These are phyloP conservation scores for Fusarium sp. DNA, from an alignment of 2,329 filamentous ascomycete genomes.

Conservation along the genomic window DNA sequence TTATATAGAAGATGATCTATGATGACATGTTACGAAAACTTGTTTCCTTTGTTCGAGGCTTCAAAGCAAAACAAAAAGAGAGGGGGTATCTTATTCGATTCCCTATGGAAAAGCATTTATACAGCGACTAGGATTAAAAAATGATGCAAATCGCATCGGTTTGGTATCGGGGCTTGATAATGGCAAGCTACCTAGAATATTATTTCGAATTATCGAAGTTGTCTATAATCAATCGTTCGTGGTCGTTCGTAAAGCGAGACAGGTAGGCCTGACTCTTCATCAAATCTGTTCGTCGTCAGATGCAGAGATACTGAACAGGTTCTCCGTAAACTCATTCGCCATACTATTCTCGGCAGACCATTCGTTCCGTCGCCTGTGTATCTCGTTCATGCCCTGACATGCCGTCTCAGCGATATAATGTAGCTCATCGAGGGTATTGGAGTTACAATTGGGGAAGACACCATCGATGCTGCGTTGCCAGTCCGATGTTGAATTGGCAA, in stretches of 20 bases:
- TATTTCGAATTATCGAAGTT: constrained; percentile 17
- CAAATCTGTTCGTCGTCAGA: constrained; percentile 27
- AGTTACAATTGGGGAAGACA: constrained; percentile 59
- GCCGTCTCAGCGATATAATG: constrained; percentile 60
- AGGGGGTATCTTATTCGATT: constrained; percentile 17
- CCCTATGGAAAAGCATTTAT: constrained; percentile 31
- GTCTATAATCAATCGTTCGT: constrained; percentile 14
- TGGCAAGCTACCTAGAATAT: constrained; percentile 41
- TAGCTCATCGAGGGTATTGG: constrained; percentile 58
- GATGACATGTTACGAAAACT: constrained; percentile 40
- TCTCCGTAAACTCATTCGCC: constrained; percentile 51
- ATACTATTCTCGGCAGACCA: constrained; percentile 48
- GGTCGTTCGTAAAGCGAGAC: constrained; percentile 2
- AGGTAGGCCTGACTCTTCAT: constrained; percentile 4
- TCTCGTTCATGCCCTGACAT: constrained; percentile 58
- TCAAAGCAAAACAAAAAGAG: constrained; percentile 32
- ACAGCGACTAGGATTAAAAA: constrained; percentile 36
- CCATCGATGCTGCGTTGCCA: constrained; percentile 60
- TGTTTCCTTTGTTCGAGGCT: constrained; percentile 24
- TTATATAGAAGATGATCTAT: constrained; percentile 33
- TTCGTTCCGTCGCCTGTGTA: constrained; percentile 53
- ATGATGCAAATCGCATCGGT: constrained; percentile 31
- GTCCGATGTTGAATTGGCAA: constrained; percentile 56
- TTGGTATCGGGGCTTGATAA: constrained; percentile 40
- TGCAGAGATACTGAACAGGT: constrained; percentile 41